Evolutionary conservation across 305 asterid species (phyloP), one percentile per base, ranked within the genome.

Genomic region (Rubia occidens): DNA sequence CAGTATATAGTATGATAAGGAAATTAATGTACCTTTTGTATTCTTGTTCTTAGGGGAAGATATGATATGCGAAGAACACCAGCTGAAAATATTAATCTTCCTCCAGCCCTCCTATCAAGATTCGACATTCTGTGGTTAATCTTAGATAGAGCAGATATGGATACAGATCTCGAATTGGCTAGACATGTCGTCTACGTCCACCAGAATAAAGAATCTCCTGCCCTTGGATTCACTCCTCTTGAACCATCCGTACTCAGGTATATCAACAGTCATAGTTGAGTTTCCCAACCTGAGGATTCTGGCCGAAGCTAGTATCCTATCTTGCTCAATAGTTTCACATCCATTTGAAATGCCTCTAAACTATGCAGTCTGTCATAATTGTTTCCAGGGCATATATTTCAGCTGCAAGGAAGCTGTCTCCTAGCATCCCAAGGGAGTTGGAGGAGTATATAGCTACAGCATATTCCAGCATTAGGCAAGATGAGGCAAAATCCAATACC

Each of bases 81-180:
- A 55, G 99, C 99, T 58, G 99, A 94, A 83, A 94, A 90, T 74
- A 94, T 89, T 76, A 90, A 90, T 87, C 95, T 94, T 59, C 99
- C 99, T 75, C 97, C 95, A 47, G 99, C 99, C 54, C 96, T 94
- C 75, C 84, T 94, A 70, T 94, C 99, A 74, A 90, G 99, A 85
- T 94, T 94, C 77, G 96, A 94, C 80, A 95, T 94, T 72, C 77
- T 94, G 67, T 94, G 99, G 99, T 76, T 94, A 87, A 90, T 94
- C 80, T 87, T 94, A 70, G 97, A 94, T 71, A 85, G 90, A 79
- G 99, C 97, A 74, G 99, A 94, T 79, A 94, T 94, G 96, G 99
- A 94, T 75, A 84, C 83, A 60, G 97, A 94, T 79, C 99, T 94
- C 69, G 99, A 94, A 79, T 42, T 94, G 95, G 97, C 99, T 78